Evolutionary conservation across 164 flowering plant species (phyloP), one percentile per base, ranked within the genome.

Genomic region (Tetrastigma voinierianum): DNA sequence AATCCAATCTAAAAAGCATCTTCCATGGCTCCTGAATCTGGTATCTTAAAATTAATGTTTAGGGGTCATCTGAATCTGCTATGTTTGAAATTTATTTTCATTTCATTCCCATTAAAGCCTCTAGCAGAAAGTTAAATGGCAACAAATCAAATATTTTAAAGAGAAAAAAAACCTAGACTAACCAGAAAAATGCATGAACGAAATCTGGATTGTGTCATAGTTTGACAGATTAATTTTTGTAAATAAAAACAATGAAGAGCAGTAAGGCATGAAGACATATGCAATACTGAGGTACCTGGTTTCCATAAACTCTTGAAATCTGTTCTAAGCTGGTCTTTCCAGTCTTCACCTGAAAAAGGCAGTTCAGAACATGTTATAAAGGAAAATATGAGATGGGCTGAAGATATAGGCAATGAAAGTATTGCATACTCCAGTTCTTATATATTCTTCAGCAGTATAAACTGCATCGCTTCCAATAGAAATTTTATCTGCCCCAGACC

Each of bases 401-500:
- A 51, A 44, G 49, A 17, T 61, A 32, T 57, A 46, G 17, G 51
- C 12, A 21, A 17, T 46, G 23, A 45, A 59, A 51, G 21, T 46
- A 58, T 16, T 19, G 17, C 91, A 51, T 86, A 95, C 98, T 77
- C 93, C 89, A 44, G 94, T 83, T 82, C 69, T 90, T 62, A 87
- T 40, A 67, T 83, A 90, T 67, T 79, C 96, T 81, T 95, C 98
- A 10, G 98, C 96, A 47, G 93, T 90, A 86, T 87, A 90, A 69
- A 92, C 98, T 58, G 98, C 98, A 76, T 95, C 98, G 70, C 98
- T 95, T 75, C 98, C 98, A 73, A 95, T 89, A 57, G 97, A 92
- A 67, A 95, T 75, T 79, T 95, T 95, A 76, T 95, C 98, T 60
- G 98, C 98, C 68, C 98, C 98, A 54, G 97, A 95, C 76, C 98